phyloP scores from a whole-genome alignment of 306 rosid species.

The Albizia julibrissin region DNA sequence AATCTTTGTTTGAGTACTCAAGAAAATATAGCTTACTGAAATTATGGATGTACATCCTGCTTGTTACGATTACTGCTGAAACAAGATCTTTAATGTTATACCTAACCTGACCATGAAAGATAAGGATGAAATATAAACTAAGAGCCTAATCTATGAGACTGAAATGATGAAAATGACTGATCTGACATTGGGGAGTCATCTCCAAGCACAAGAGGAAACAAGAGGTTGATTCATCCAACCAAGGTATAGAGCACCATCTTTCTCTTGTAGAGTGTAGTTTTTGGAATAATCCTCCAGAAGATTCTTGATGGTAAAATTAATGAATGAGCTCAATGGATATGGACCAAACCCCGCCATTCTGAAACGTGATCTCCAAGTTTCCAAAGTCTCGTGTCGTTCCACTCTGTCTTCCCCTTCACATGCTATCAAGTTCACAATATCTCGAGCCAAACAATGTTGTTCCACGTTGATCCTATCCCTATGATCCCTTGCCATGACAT shows the following conservation, averaged over 20 bases:
- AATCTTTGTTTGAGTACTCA: neutral
- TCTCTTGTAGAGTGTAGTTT: constrained; percentile 76
- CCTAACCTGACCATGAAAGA: constrained; percentile 10
- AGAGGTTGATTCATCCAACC: constrained; percentile 79
- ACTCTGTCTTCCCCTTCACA: constrained; percentile 88
- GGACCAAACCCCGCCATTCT: constrained; percentile 78
- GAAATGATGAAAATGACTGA: constrained; percentile 23
- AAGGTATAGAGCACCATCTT: constrained; percentile 67
- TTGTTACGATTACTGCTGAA: neutral
- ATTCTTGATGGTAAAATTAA: constrained; percentile 62
- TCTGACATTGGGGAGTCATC: constrained; percentile 38
- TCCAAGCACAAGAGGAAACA: constrained; percentile 80
- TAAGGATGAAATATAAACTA: constrained; percentile 21
- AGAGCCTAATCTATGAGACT: neutral
- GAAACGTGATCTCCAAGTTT: constrained; percentile 77
- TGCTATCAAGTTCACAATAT: constrained; percentile 84
- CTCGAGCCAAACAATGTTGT: constrained; percentile 90
- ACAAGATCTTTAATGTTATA: constrained; percentile 2
- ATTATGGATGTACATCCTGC: constrained; percentile 17
- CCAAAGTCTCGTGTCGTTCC: constrained; percentile 78
- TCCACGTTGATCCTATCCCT: constrained; percentile 78
- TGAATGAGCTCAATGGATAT: constrained; percentile 64
- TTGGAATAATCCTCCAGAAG: constrained; percentile 69
- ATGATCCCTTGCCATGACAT: constrained; percentile 64
- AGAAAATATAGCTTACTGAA: neutral